Evolutionary conservation across 2,329 filamentous ascomycete genomes (phyloP), one percentile per base, ranked within the genome.

Genomic region (Zymoseptoria crescenta): DNA sequence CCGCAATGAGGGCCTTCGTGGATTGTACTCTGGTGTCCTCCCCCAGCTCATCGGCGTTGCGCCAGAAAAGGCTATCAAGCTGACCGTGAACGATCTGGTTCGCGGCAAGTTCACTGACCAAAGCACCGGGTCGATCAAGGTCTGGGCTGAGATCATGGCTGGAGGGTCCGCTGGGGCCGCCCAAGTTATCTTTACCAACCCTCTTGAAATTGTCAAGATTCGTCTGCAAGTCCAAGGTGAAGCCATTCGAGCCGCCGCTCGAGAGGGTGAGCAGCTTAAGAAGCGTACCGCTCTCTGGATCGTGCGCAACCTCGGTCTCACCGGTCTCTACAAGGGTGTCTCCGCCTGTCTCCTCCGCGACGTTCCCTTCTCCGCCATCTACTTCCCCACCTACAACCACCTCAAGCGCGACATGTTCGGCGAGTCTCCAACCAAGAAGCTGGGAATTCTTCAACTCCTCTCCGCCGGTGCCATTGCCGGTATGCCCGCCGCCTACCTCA

Each of bases 31-130:
- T 54, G 94, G 94, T 72, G 91, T 99, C 20, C 75, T 96, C 56
- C 94, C 94, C 9, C 94, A 99, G 79, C 83, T 99, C 52, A 90
- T 99, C 63, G 94, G 94, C 74, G 94, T 99, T 52, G 94, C 94
- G n/a, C 94, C 94, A 1, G 94, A 99, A 75, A 99, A 99, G 81
- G 94, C 94, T 67, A 99, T 99, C 79, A 99, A 99, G 80, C 84
- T 99, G 64, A 99, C 94, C 0, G 92, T 99, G 70, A 99, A 99
- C 76, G 94, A 99, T 72, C 77, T 99, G 57, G 91, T 95, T 21
- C 87, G 94, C 70, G 81, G 83, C 8, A 81, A 83, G 65, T 87
- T 92, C 70, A 88, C 87, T 3, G 86, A 91, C 69, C 83, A 85
- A 70, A 83, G 90, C 63, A 85, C 83, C 49, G 87, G 88, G 54